Evolutionary conservation across 1,139 yeast genomes (phyloP), one percentile per base, ranked within the genome.

Genomic region (Hanseniaspora gamundiae): DNA sequence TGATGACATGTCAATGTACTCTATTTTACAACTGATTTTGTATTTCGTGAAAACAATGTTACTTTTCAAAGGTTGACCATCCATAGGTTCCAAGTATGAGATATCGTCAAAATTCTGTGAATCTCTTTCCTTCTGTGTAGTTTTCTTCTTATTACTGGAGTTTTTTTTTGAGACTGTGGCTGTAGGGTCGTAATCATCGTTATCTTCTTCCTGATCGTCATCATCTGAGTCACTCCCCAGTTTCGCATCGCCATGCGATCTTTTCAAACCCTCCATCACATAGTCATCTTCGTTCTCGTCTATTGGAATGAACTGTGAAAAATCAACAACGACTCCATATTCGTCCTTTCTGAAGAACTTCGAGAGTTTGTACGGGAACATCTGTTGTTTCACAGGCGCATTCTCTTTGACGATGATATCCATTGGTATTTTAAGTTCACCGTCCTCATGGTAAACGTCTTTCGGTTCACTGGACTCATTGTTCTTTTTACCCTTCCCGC

Each of bases 1-100:
- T 13, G 96, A 95, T 14, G 88, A 76, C 49, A 88, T 69, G 59
- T 91, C 97, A 45, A 91, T 76, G 59, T 70, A 87, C 7, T 86
- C 74, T 19, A 88, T 65, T 1, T 80, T 80, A 61, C 96, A 87
- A 48, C 80, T 67, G 4, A 85, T 65, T 13, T 64, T 67, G 19
- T 81, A 60, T 22, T 69, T 68, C 4, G 65, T 58, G 2, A 61
- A 56, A 2, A 48, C 48, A 0, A 62, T 55, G 0, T 66, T 62
- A 45, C 79, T 62, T 41, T 70, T 68, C 38, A 71, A 66, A 0
- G 95, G 49, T 65, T 68, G 39, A n/a, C 38, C 36, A 20, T 42
- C 40, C 17, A 78, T 63, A 1, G 86, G 70, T 51, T 82, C 85
- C 47, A 84, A 66, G 38, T 70, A 67, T 33, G 68, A 66, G 26